phyloP scores from a whole-genome alignment of 2,329 filamentous ascomycete genomes.

The Nigrospora sphaerica region DNA sequence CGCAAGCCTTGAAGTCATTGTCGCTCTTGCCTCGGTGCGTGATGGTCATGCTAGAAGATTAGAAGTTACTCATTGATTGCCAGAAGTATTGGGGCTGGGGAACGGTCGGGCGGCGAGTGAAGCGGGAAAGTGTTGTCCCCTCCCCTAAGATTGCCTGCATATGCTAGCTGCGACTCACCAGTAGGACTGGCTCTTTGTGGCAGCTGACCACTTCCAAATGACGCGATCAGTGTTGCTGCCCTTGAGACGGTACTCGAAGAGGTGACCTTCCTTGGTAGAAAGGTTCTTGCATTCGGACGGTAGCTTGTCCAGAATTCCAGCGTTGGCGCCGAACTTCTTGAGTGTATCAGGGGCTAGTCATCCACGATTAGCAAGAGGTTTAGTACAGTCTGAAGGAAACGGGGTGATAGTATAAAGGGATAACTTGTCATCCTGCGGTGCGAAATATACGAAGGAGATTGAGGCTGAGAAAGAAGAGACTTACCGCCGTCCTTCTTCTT shows the following conservation, averaged over 20 bases:
- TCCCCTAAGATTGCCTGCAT: too few relatives aligned
- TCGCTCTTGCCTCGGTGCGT: neutral
- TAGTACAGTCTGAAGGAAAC: too few relatives aligned
- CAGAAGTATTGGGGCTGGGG: neutral
- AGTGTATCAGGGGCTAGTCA: neutral
- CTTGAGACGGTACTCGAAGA: neutral
- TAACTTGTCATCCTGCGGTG: too few relatives aligned
- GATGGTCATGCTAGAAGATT: neutral
- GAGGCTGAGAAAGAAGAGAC: neutral
- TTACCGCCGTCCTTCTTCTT: neutral
- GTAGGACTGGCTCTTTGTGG: neutral
- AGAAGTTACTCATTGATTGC: neutral
- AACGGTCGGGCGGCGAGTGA: too few relatives aligned
- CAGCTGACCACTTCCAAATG: neutral
- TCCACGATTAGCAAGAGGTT: neutral
- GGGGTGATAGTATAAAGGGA: too few relatives aligned
- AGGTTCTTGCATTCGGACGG: neutral
- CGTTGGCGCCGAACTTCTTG: neutral
- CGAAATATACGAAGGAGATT: too few relatives aligned
- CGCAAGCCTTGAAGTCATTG: neutral
- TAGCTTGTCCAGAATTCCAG: neutral
- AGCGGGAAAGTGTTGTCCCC: too few relatives aligned
- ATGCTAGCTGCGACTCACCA: neutral
- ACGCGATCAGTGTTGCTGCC: neutral
- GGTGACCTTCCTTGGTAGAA: neutral